phyloP scores from a whole-genome alignment of 192 early-diverging fungal species.

The Phlyctochytrium arcticum region DNA sequence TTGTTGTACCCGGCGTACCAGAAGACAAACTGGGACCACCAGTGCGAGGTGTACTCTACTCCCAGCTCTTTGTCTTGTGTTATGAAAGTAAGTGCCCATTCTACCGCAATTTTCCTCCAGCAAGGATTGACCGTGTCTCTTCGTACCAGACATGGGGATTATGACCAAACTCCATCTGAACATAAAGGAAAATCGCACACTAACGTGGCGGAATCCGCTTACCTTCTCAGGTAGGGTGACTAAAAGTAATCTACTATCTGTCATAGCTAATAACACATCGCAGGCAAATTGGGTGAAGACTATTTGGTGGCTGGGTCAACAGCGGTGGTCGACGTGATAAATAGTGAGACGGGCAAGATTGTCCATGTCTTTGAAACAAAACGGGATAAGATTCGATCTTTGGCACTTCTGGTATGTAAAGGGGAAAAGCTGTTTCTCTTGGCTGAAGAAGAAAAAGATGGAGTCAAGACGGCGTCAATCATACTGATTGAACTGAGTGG shows the following conservation, averaged over 20 bases:
- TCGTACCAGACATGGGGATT: conserved; percentile 28
- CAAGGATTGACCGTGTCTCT: not conserved
- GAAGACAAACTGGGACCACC: conserved; percentile 34
- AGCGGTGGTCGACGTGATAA: conserved; percentile 49
- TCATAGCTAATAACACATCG: not conserved
- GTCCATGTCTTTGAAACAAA: conserved; percentile 57
- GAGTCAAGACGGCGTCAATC: conserved; percentile 27
- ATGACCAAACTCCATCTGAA: conserved; percentile 25
- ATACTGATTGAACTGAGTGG: conserved; percentile 36
- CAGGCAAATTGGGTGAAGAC: conserved; percentile 42
- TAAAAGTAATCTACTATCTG: conserved; percentile 1
- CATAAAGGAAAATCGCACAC: conserved; percentile 22
- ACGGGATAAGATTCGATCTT: conserved; percentile 40
- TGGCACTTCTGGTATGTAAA: conserved; percentile 35
- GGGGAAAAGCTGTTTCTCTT: conserved; percentile 38
- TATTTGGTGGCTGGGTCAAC: conserved; percentile 46
- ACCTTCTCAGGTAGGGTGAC: conserved; percentile 37
- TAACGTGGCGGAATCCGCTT: conserved; percentile 49
- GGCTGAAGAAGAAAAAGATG: conserved; percentile 52
- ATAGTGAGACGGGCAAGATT: conserved; percentile 43
- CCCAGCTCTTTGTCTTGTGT: conserved; percentile 32
- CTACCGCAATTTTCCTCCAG: not conserved
- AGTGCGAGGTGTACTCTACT: conserved; percentile 32
- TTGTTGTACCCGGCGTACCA: conserved; percentile 26
- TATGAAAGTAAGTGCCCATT: conserved; percentile 33